Conservation (phyloP, 2,329 filamentous ascomycete genomes). For the Teratosphaeria viscida region DNA sequence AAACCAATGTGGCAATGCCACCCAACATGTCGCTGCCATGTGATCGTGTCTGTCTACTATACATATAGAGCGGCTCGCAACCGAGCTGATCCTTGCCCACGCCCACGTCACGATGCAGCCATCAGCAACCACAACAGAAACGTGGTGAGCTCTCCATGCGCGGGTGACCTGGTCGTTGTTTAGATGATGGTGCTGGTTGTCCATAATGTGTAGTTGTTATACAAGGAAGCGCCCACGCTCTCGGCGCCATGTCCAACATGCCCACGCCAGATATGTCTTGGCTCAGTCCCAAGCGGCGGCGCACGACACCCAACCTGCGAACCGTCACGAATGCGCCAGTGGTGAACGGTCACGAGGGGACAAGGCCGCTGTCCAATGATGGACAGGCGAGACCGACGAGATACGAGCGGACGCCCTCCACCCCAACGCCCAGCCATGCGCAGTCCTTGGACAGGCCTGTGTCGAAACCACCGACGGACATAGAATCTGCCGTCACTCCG, state of each 20-base stretch:
- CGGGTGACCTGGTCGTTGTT: not conserved
- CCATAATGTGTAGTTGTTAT: not conserved
- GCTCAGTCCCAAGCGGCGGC: conserved; percentile 17
- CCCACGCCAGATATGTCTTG: conserved; percentile 9
- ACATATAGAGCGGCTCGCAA: not conserved
- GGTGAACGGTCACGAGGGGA: not conserved
- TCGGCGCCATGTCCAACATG: not conserved
- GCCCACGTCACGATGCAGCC: not conserved
- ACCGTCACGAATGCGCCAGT: conserved; percentile 6
- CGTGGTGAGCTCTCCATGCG: not conserved
- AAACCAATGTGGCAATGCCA: not conserved
- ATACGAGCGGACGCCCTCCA: conserved; percentile 1
- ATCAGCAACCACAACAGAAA: not conserved
- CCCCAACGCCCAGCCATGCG: not conserved
- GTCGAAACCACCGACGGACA: not conserved
- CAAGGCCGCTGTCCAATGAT: not conserved
- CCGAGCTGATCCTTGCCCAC: not conserved
- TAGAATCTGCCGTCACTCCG: not conserved
- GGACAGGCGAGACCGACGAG: not conserved
- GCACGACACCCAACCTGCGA: conserved; percentile 17
- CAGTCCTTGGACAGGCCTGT: not conserved
- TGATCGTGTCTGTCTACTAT: not conserved
- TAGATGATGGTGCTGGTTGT: not conserved
- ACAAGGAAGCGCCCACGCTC: not conserved
- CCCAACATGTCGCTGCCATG: not conserved